A percentile compares a stretch with the other conserved stretches of the same genome.
phyloP scores from a whole-genome alignment of 306 rosid species.

The Prunus campanulata region DNA sequence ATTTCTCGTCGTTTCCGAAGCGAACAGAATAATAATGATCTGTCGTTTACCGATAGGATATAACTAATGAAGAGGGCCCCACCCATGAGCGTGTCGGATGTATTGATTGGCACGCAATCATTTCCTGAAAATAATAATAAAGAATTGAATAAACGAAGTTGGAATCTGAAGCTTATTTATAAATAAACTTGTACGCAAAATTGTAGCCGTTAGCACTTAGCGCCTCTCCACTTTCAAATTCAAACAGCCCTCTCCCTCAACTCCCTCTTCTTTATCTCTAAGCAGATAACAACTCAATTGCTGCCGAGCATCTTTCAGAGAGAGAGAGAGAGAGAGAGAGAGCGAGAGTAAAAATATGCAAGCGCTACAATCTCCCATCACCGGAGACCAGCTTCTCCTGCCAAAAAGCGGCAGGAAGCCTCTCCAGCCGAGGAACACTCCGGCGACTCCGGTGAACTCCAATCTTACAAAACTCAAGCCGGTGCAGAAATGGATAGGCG shows the following conservation, averaged over 20 bases:
- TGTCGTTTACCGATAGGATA: not conserved
- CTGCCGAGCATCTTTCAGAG: not conserved
- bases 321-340: not conserved
- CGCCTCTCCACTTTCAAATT: slow-evolving; percentile 78
- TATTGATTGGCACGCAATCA: not conserved
- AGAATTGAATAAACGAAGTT: not conserved
- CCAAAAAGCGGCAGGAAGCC: slow-evolving; percentile 67
- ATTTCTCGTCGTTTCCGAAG: not conserved
- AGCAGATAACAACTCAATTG: not conserved
- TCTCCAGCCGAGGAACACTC: slow-evolving; percentile 63
- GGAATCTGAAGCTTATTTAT: slow-evolving; percentile 2
- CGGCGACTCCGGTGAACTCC: slow-evolving; percentile 24
- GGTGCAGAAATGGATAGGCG: slow-evolving; percentile 18
- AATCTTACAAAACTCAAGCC: slow-evolving; percentile 29
- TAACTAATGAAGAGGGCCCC: not conserved
- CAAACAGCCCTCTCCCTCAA: slow-evolving; percentile 29
- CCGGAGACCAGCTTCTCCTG: slow-evolving; percentile 37
- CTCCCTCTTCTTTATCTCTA: not conserved
- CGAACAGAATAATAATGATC: not conserved
- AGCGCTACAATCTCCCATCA: slow-evolving; percentile 30
- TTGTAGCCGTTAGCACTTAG: slow-evolving; percentile 92
- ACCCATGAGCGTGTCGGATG: not conserved
- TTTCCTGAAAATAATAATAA: not conserved
- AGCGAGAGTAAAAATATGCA: slow-evolving; percentile 23
- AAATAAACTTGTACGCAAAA: not conserved